Evolutionary conservation across 345 rosid species (phyloP), one percentile per base, ranked within the genome.

Genomic region (Laguncularia racemosa): DNA sequence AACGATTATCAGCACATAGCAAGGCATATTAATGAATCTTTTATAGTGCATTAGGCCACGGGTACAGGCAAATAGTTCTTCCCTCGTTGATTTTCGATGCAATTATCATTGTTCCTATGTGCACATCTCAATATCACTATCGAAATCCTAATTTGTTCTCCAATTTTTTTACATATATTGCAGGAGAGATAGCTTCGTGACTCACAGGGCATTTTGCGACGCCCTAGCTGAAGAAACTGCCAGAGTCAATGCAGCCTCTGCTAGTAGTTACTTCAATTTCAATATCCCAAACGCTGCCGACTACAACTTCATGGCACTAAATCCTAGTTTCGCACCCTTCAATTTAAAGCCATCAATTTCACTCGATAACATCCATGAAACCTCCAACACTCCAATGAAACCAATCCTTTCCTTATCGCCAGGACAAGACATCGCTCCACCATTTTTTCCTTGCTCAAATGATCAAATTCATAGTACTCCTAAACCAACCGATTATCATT

Each of bases 181-280:
- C 83, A 93, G 99, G 82, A 69, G 97, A 55, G 99, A 93, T 62
- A 93, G 97, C 62, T 93, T 93, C 65, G 75, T 93, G 46, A 93
- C 97, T 11, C 99, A 93, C n/a, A 79, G 99, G 68, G 99, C 99
- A 6, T 93, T 87, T 67, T 93, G 99, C 50, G 97, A 89, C 44
- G 99, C 99, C 14, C 83, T 93, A 57, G 99, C 99, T 2, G 96
- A 89, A 74, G 97, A 93, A 78, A 79, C 97, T 4, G 96, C 96
- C 1, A 82, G 97, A 63, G 75, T 93, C 60, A 89, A 78, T 61
- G 99, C 95, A 62, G 82, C 79, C 55, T 70, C 97, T 4, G 73
- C 50, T 65, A 63, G 80, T 52, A 69, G 70, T 28, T 55, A 67
- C 79, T 28, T 60, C 28, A 23, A 23, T 23, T 23, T 23, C 28